Evolutionary conservation across 768 basidiomycete species (phyloP).

Genomic region (Artomyces pyxidatus): DNA sequence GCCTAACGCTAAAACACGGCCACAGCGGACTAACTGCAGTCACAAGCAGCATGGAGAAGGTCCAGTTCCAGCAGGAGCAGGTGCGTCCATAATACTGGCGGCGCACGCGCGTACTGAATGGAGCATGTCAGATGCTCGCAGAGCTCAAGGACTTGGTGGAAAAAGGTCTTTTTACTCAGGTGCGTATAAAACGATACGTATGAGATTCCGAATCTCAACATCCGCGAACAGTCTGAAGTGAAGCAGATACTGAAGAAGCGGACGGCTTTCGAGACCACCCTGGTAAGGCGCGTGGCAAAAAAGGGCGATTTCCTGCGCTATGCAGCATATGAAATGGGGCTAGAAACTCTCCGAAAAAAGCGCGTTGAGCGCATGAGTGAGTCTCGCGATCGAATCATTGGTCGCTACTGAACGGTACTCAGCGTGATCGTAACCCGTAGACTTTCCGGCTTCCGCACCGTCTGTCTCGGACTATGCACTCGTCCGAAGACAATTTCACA

Average conservation of each 20-base stretch:
- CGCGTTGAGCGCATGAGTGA: conserved; percentile 64
- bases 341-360: conserved; percentile 75
- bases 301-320: conserved; percentile 89
- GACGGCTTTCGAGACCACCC: conserved; percentile 73
- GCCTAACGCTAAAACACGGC: too few relatives aligned
- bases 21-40: too few relatives aligned
- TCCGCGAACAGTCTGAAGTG: conserved; percentile 53
- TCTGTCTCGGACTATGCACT: conserved; percentile 82
- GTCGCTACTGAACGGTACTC: conserved; percentile 4
- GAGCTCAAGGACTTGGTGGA: conserved; percentile 91
- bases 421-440: not conserved
- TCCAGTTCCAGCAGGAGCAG: conserved; percentile 92
- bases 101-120: not conserved
- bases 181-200: conserved; percentile 26
- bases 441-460: conserved; percentile 27
- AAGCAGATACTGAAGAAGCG: conserved; percentile 81
- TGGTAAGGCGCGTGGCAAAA: conserved; percentile 76
- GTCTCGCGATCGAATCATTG: conserved; percentile 17
- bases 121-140: conserved; percentile 62
- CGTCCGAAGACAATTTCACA: conserved; percentile 77
- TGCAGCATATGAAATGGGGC: conserved; percentile 83
- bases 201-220: conserved; percentile 10
- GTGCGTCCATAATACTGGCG: conserved; percentile 21
- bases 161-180: conserved; percentile 76
- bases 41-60: conserved; percentile 86